Percentiles rank a stretch among this genome's conserved stretches.
Conservation (phyloP, 805 yeast genomes). For the Candida glaebosa region DNA sequence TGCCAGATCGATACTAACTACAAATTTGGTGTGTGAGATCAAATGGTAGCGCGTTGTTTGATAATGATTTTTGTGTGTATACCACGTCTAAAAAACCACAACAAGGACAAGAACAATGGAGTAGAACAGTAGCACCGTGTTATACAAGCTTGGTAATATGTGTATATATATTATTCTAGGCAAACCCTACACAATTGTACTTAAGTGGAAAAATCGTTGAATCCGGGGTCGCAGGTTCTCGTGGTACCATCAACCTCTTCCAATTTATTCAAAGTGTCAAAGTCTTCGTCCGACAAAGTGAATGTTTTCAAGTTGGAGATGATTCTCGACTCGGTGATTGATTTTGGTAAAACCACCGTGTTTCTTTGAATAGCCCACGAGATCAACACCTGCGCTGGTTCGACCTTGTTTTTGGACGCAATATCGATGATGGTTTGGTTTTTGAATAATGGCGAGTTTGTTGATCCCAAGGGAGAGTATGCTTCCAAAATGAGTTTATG, state of each 20-base stretch:
- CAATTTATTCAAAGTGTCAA: constrained; percentile 29
- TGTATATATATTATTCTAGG: too few species aligned
- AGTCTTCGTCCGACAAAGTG: constrained; percentile 32
- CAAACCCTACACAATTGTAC: too few species aligned
- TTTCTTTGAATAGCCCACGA: constrained; percentile 40
- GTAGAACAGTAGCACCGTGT: too few species aligned
- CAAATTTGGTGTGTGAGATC: too few species aligned
- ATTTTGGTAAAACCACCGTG: constrained; percentile 38
- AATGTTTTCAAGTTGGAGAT: constrained; percentile 36
- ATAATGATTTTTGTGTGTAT: too few species aligned
- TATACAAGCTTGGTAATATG: too few species aligned
- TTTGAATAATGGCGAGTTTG: constrained; percentile 33
- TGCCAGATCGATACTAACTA: too few species aligned
- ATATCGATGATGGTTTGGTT: constrained; percentile 23
- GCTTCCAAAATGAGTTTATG: constrained; percentile 57
- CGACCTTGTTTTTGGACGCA: constrained; percentile 29
- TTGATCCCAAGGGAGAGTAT: constrained; percentile 46
- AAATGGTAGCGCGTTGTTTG: too few species aligned
- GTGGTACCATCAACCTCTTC: constrained; percentile 31
- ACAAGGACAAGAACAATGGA: too few species aligned
- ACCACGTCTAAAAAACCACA: too few species aligned
- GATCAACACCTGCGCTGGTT: constrained; percentile 33
- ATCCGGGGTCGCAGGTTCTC: constrained; percentile 26
- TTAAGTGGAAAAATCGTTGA: constrained; percentile 13
- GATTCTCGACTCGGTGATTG: constrained; percentile 33